These are phyloP conservation scores for Asterella californica DNA, from an alignment of 225 moss, liverwort and hornwort species.

Conservation along the genomic window DNA sequence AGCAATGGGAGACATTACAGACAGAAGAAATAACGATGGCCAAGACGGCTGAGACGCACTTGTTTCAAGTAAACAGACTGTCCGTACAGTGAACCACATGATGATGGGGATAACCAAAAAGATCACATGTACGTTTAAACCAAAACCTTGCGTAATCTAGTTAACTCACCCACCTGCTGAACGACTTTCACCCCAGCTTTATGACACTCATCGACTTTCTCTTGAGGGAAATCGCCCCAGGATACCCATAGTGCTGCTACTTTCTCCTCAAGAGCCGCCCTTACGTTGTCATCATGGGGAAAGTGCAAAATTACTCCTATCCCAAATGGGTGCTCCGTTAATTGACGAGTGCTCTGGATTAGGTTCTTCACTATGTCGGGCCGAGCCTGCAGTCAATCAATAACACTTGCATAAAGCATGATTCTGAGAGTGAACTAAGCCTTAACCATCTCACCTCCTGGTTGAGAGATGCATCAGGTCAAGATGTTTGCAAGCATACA, in stretches of 20 bases:
- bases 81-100: background rate
- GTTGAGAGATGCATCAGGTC: background rate
- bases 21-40: background rate
- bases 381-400: conserved; percentile 43
- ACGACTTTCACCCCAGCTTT: conserved; percentile 72
- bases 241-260: conserved; percentile 62
- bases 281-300: conserved; percentile 51
- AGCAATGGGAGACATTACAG: background rate
- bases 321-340: conserved; percentile 77
- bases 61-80: background rate
- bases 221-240: conserved; percentile 69
- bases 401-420: background rate
- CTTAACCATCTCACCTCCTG: background rate
- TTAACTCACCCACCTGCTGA: conserved; percentile 50
- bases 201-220: conserved; percentile 55
- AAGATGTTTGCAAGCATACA: background rate
- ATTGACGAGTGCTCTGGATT: conserved; percentile 65
- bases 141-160: background rate
- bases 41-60: too few species aligned
- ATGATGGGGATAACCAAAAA: background rate
- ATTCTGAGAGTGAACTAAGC: background rate
- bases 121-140: background rate
- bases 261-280: conserved; percentile 62
- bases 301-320: conserved; percentile 67
- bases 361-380: conserved; percentile 58